Evolutionary conservation across 495 filamentous ascomycete species (phyloP).

Genomic region (Cercophora samala): DNA sequence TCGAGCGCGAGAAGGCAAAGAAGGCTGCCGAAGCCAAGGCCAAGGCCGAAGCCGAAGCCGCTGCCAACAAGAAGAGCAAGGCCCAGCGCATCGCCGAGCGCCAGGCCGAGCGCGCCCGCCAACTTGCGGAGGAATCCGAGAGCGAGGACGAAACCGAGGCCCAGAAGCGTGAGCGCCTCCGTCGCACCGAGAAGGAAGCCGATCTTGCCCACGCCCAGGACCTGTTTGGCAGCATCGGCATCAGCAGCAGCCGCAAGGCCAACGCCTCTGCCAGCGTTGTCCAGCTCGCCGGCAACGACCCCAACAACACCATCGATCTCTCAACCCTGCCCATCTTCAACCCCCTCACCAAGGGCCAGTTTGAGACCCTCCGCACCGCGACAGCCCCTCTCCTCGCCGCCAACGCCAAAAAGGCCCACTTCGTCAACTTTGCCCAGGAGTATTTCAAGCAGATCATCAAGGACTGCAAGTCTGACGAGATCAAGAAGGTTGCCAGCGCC

Average conservation of each 20-base stretch:
- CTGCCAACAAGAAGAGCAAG: constrained; percentile 88
- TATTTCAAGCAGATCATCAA: constrained; percentile 82
- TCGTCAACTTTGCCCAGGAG: constrained; percentile 83
- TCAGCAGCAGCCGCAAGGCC: constrained; percentile 62
- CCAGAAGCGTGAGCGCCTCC: constrained; percentile 65
- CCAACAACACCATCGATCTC: constrained; percentile 75
- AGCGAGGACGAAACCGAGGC: constrained; percentile 70
- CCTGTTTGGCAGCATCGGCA: constrained; percentile 77
- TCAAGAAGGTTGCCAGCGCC: constrained; percentile 87
- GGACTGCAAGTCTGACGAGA: constrained; percentile 83
- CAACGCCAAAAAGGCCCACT: constrained; percentile 86
- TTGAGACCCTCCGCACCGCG: constrained; percentile 66
- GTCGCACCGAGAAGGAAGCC: constrained; percentile 75
- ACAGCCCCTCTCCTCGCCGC: constrained; percentile 69
- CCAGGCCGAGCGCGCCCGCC: constrained; percentile 50
- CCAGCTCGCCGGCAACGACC: constrained; percentile 64
- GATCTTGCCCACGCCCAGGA: constrained; percentile 91
- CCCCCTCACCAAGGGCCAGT: constrained; percentile 80
- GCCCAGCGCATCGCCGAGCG: constrained; percentile 82
- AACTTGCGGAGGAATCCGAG: constrained; percentile 51
- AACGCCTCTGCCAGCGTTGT: constrained; percentile 59
- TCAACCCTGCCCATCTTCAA: constrained; percentile 79
- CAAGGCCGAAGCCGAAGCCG: constrained; percentile 86
- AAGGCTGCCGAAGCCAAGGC: constrained; percentile 82
- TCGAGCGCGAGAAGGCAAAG: constrained; percentile 89